phyloP scores from a whole-genome alignment of 129 eudicot genomes.

The Flaveria bidentis region DNA sequence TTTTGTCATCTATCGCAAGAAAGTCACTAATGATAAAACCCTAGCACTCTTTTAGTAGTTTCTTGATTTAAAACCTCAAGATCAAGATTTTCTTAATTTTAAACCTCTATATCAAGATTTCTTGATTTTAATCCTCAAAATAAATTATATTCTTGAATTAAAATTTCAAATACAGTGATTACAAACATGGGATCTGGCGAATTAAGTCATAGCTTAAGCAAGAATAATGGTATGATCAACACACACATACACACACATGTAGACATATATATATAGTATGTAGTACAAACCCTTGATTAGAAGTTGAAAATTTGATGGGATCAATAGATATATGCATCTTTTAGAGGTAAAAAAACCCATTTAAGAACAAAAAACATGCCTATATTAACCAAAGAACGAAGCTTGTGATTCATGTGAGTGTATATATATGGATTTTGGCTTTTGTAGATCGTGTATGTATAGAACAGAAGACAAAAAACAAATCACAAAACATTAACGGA shows the following conservation, averaged over 20 bases:
- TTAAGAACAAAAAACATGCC: no score
- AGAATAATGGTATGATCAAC: not conserved
- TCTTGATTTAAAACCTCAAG: constrained; percentile 5
- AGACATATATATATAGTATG: no score
- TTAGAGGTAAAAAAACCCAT: no score
- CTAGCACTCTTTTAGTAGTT: not conserved
- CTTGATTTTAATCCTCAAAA: no score
- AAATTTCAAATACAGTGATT: not conserved
- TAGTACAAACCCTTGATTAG: not conserved
- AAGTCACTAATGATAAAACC: constrained; percentile 8
- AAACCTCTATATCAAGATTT: not conserved
- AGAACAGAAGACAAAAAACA: constrained; percentile 21
- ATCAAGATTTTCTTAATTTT: not conserved
- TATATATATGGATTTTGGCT: not conserved
- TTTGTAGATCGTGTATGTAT: constrained; percentile 2
- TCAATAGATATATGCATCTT: not conserved
- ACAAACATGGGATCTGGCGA: constrained; percentile 18
- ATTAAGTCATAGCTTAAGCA: not conserved
- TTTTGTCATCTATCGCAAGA: not conserved
- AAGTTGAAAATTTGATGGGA: not conserved
- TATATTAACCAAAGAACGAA: no score
- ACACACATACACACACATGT: not conserved
- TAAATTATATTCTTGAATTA: no score
- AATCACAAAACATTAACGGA: constrained; percentile 7
- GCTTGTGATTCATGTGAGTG: constrained; percentile 13